Evolutionary conservation across 208 protist species (phyloP), one percentile per base, ranked within the genome.

Genomic region (Herpetomonas tarakana): DNA sequence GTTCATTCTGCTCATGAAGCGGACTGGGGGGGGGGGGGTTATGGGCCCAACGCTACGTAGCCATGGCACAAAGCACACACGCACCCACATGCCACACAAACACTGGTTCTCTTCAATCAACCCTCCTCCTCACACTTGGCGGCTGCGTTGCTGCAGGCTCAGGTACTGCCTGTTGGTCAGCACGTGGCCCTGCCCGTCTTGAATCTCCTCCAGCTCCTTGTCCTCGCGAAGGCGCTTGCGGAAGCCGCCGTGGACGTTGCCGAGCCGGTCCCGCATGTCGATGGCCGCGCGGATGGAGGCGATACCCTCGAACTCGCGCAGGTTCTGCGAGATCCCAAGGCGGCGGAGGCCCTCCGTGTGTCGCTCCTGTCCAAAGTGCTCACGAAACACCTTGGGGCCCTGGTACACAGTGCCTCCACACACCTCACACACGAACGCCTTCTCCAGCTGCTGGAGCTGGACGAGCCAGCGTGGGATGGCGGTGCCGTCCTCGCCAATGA

Each of bases 371-470:
- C 80, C 85, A 65, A 95, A 95, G 71, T 95, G 89, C 56, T 92
- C 83, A 44, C 76, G 79, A 45, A 92, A 95, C n/a, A 81, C 66
- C 56, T 92, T 91, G 21, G 86, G 89, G 0, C 89, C 89, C 21
- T 87, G 71, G 70, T 92, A 95, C 3, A 95, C 72, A 9, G 82
- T 88, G n/a, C 86, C 86, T 47, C 89, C 89, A 62, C 89, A 95
- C 3, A 95, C 82, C 31, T 93, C 89, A 39, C 89, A 95, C 44
- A 74, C 59, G 50, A 82, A 95, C 1, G 69, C 68, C 63, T 93
- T 95, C 39, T 91, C 76, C 11, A 95, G 77, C 68, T 93, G 86
- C 63, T 93, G 83, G 30, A 93, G 71, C 50, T 86, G 63, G 25
- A 88, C 74, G 1, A 93, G 71, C 84, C 86, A 95, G n/a, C 76